These are phyloP conservation scores for Talaromyces islandicus DNA, from an alignment of 2,329 filamentous ascomycete species.

Conservation along the genomic window DNA sequence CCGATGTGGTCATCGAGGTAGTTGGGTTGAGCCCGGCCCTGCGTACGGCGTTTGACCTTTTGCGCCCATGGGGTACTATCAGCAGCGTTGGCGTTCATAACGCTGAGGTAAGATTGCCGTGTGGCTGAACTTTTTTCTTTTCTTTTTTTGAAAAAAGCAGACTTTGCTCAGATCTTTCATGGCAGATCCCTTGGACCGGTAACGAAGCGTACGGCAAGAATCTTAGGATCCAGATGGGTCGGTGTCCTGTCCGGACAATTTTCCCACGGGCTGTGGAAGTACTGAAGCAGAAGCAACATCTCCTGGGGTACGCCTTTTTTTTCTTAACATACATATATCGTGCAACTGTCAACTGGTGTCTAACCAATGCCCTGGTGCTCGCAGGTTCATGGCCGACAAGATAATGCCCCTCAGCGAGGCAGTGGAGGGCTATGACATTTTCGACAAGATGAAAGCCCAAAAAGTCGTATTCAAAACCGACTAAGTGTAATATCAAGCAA, in stretches of 20 bases:
- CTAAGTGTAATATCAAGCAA: background rate
- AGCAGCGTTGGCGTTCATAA: slow-evolving; percentile 74
- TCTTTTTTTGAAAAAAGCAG: background rate
- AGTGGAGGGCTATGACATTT: slow-evolving; percentile 63
- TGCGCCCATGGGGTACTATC: slow-evolving; percentile 67
- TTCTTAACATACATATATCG: background rate
- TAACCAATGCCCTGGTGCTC: background rate
- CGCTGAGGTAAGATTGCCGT: slow-evolving; percentile 49
- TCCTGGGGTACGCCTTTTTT: slow-evolving; percentile 52
- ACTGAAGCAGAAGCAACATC: slow-evolving; percentile 60
- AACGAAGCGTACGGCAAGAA: slow-evolving; percentile 64
- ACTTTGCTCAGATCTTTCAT: background rate
- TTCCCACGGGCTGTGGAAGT: slow-evolving; percentile 61
- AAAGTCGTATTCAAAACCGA: slow-evolving; percentile 62
- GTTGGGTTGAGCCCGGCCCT: slow-evolving; percentile 66
- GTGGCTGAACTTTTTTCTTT: background rate
- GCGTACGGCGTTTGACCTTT: slow-evolving; percentile 63
- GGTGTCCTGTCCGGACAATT: slow-evolving; percentile 67
- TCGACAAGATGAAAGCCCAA: slow-evolving; percentile 66
- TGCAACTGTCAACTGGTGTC: too few species aligned
- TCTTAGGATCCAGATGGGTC: slow-evolving; percentile 66
- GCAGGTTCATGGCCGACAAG: slow-evolving; percentile 3
- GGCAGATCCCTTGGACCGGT: slow-evolving; percentile 60
- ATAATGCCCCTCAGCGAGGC: slow-evolving; percentile 64
- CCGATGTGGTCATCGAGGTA: slow-evolving; percentile 77